Evolutionary conservation across 768 basidiomycete genomes (phyloP).

Genomic region (Mrakia frigida): DNA sequence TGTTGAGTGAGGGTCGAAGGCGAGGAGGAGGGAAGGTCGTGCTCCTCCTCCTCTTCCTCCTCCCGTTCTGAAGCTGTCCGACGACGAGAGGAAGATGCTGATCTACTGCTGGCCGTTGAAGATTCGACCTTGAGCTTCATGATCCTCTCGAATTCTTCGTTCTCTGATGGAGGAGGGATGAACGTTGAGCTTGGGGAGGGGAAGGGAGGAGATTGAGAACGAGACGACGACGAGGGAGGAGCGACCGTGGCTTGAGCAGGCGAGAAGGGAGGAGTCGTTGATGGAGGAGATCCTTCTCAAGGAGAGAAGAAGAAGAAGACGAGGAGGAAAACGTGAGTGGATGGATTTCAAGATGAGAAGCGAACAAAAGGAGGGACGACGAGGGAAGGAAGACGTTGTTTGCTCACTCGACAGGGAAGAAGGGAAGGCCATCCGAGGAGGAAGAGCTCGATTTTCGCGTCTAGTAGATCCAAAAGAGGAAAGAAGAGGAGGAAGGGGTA

Average conservation of each 20-base stretch:
- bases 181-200: slow-evolving; percentile 19
- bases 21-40: neutral
- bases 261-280: neutral
- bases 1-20: neutral
- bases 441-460: neutral
- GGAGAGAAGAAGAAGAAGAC: neutral
- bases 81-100: neutral
- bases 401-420: neutral
- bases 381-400: neutral
- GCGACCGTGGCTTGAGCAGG: neutral
- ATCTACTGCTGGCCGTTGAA: neutral
- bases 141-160: slow-evolving; percentile 17
- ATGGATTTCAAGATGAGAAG: neutral
- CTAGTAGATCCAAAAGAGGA: neutral
- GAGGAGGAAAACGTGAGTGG: neutral
- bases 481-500: neutral
- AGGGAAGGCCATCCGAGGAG: neutral
- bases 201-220: slow-evolving; percentile 13
- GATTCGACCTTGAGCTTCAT: slow-evolving; percentile 13
- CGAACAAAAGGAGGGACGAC: neutral
- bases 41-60: neutral
- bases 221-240: neutral
- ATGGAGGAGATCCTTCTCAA: neutral
- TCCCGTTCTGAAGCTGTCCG: neutral
- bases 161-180: slow-evolving; percentile 10